Evolutionary conservation across 23 red algal genomes (phyloP).

Genomic region (Gracilaria caudata): DNA sequence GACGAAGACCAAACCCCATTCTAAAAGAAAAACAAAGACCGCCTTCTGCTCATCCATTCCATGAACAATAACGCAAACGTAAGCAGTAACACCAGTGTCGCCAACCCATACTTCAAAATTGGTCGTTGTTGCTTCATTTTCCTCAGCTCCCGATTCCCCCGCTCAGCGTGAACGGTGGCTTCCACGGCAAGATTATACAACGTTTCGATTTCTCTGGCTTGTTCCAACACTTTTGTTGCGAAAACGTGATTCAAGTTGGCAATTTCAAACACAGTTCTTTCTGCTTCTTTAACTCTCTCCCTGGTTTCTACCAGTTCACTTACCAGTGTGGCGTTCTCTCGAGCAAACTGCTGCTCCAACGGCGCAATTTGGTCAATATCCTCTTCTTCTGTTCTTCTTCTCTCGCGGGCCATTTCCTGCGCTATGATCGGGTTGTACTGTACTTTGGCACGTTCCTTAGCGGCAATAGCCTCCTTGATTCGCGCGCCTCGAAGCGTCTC

Average conservation of each 20-base stretch:
- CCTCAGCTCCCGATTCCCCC: conserved; percentile 71
- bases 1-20: not conserved
- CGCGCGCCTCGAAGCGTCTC: conserved; percentile 48
- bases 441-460: conserved; percentile 16
- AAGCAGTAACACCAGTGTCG: conserved; percentile 30
- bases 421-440: conserved; percentile 40
- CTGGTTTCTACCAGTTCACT: conserved; percentile 69
- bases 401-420: conserved; percentile 33
- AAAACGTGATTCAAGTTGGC: conserved; percentile 76
- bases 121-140: conserved; percentile 50
- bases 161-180: conserved; percentile 36
- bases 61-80: conserved; percentile 38
- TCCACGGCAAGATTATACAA: conserved; percentile 72
- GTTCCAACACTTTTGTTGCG: conserved; percentile 71
- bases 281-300: conserved; percentile 63
- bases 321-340: conserved; percentile 57
- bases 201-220: conserved; percentile 78
- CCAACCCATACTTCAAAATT: conserved; percentile 44
- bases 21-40: conserved; percentile 47
- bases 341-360: conserved; percentile 44
- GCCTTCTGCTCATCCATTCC: conserved; percentile 53
- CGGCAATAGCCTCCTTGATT: conserved; percentile 40
- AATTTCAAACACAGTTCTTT: conserved; percentile 66
- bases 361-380: conserved; percentile 18
- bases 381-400: conserved; percentile 14